These are phyloP conservation scores for Chrysanthemum lavandulifolium DNA, from an alignment of 129 eudicot species.

Conservation along the genomic window DNA sequence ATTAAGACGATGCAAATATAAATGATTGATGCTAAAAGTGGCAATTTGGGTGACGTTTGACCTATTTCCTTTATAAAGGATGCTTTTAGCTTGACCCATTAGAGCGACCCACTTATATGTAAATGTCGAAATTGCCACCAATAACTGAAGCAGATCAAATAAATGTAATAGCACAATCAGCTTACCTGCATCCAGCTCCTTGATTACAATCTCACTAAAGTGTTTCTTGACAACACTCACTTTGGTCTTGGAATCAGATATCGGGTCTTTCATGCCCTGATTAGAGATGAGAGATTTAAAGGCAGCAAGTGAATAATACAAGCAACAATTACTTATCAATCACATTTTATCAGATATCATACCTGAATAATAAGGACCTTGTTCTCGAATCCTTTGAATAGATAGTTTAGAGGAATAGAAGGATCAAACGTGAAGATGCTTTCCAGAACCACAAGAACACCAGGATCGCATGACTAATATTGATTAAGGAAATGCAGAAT, in stretches of 20 bases:
- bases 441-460: conserved; percentile 72
- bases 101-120: not conserved
- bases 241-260: conserved; percentile 57
- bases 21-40: not conserved
- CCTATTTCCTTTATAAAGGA: not conserved
- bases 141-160: not conserved
- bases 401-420: conserved; percentile 84
- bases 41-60: not conserved
- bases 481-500: conserved; percentile 44
- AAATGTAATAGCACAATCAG: conserved; percentile 7
- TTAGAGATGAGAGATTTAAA: conserved; percentile 12
- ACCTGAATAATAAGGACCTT: conserved; percentile 79
- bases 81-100: not conserved
- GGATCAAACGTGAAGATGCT: conserved; percentile 90
- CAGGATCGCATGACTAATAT: conserved; percentile 83
- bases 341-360: not conserved
- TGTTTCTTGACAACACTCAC: conserved; percentile 58
- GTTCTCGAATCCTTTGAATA: conserved; percentile 55
- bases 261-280: conserved; percentile 94
- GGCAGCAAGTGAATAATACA: not conserved
- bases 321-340: conserved; percentile 6
- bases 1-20: not conserved
- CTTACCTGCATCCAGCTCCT: conserved; percentile 86
- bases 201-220: conserved; percentile 49
- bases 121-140: conserved; percentile 1